Evolutionary conservation across 2,329 filamentous ascomycete species (phyloP).

Genomic region (Arachnomyces sp.): DNA sequence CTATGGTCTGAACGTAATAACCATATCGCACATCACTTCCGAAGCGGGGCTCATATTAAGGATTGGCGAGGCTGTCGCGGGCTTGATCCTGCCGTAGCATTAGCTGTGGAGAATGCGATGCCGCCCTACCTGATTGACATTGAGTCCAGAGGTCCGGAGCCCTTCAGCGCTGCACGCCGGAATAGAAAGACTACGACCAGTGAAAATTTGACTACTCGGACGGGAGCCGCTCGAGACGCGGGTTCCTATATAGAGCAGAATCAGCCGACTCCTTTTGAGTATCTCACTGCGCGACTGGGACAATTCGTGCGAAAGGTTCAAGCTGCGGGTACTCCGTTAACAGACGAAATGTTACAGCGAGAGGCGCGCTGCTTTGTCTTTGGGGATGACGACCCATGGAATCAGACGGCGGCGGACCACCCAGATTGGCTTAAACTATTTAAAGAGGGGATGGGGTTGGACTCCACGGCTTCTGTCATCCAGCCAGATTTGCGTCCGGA

Average conservation of each 20-base stretch:
- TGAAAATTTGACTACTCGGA: too few species aligned
- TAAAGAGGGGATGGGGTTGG: slow-evolving; percentile 17
- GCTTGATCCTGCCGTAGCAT: slow-evolving; percentile 29
- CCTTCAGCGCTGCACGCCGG: slow-evolving; percentile 17
- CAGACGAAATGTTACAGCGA: slow-evolving; percentile 26
- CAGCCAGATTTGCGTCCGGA: background rate
- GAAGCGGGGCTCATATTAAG: slow-evolving; percentile 29
- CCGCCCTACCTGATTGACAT: slow-evolving; percentile 31
- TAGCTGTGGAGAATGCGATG: slow-evolving; percentile 31
- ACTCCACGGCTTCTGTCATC: slow-evolving; percentile 1
- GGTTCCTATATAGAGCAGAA: slow-evolving; percentile 7
- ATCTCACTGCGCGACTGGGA: slow-evolving; percentile 16
- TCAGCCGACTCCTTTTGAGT: slow-evolving; percentile 19
- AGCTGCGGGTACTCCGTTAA: slow-evolving; percentile 15
- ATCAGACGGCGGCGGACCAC: slow-evolving; percentile 30
- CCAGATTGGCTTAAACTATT: slow-evolving; percentile 23
- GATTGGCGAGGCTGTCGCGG: slow-evolving; percentile 33
- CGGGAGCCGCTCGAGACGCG: too few species aligned
- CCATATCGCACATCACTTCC: slow-evolving; percentile 34
- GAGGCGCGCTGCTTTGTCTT: slow-evolving; percentile 27
- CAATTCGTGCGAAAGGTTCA: slow-evolving; percentile 18
- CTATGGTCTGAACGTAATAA: slow-evolving; percentile 27
- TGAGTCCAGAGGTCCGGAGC: slow-evolving; percentile 22
- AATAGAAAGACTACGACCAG: too few species aligned
- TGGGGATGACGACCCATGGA: slow-evolving; percentile 26